Evolutionary conservation across 176 grass and related monocot species (phyloP).

Genomic region (Aegilops tauschii): DNA sequence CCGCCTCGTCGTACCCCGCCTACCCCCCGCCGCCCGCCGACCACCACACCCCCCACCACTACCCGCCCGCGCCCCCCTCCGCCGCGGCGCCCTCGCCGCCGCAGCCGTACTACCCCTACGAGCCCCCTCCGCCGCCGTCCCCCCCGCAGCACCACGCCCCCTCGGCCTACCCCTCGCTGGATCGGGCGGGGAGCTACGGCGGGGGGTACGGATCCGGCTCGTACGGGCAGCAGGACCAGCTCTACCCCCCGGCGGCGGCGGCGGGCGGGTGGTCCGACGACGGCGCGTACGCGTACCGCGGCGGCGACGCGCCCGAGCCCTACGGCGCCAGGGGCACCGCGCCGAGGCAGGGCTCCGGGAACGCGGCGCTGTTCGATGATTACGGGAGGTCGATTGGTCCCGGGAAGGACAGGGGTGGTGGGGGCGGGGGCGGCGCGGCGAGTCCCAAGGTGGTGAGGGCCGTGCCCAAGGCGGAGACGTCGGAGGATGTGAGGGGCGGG

Average conservation of each 20-base stretch:
- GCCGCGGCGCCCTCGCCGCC: constrained; percentile 29
- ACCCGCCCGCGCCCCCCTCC: not conserved
- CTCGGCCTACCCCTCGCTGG: constrained; percentile 62
- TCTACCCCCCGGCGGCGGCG: constrained; percentile 37
- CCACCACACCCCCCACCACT: constrained; percentile 33
- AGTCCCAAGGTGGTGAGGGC: constrained; percentile 72
- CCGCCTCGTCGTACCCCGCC: constrained; percentile 35
- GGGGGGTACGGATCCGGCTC: constrained; percentile 50
- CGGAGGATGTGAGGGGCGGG: constrained; percentile 67
- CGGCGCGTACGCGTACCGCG: constrained; percentile 78
- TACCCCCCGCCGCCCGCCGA: constrained; percentile 36
- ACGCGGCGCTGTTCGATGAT: constrained; percentile 71
- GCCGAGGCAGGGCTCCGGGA: constrained; percentile 31
- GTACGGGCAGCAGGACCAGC: constrained; percentile 46
- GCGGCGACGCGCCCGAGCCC: constrained; percentile 58
- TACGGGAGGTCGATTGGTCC: constrained; percentile 86
- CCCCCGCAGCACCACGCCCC: constrained; percentile 29
- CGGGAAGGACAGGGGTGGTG: constrained; percentile 36
- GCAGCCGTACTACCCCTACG: constrained; percentile 57
- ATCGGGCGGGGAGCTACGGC: constrained; percentile 38
- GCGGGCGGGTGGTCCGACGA: constrained; percentile 48
- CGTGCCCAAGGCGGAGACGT: constrained; percentile 78
- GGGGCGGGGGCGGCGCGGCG: constrained; percentile 24
- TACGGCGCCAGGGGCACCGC: constrained; percentile 75
- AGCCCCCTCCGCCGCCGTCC: constrained; percentile 33